Evolutionary conservation across 2,329 filamentous ascomycete genomes (phyloP).

Genomic region (Fonsecaea nubica): DNA sequence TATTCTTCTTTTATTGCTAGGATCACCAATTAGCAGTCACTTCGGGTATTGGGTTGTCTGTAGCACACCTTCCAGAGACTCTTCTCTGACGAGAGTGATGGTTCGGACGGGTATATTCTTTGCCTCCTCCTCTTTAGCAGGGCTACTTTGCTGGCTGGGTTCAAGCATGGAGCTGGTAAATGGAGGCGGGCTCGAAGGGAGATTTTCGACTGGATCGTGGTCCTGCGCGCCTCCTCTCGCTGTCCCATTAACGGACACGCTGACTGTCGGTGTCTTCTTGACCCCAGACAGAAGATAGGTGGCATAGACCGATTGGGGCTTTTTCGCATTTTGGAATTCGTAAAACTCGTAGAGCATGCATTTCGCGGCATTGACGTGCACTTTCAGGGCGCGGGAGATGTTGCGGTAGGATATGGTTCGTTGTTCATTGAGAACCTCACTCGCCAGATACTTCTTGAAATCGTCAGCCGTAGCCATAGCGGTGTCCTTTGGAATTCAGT

Average conservation of each 20-base stretch:
- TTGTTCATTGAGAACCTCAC: slow-evolving; percentile 76
- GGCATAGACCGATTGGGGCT: slow-evolving; percentile 77
- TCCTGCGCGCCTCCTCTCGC: slow-evolving; percentile 50
- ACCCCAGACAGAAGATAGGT: slow-evolving; percentile 87
- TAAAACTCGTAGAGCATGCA: slow-evolving; percentile 91
- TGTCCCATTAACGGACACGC: slow-evolving; percentile 23
- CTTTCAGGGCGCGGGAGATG: slow-evolving; percentile 79
- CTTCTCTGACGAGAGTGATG: slow-evolving; percentile 73
- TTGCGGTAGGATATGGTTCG: slow-evolving; percentile 79
- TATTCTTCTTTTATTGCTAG: slow-evolving; percentile 72
- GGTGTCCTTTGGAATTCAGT: neutral
- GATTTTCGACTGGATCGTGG: slow-evolving; percentile 68
- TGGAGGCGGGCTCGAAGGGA: slow-evolving; percentile 65
- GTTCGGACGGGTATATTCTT: slow-evolving; percentile 63
- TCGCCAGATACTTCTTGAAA: slow-evolving; percentile 75
- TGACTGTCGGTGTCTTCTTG: slow-evolving; percentile 53
- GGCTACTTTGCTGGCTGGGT: slow-evolving; percentile 57
- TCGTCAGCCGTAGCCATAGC: slow-evolving; percentile 46
- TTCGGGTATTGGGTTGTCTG: slow-evolving; percentile 17
- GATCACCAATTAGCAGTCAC: slow-evolving; percentile 13
- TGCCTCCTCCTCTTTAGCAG: slow-evolving; percentile 60
- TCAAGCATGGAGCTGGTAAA: slow-evolving; percentile 59
- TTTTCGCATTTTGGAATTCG: slow-evolving; percentile 75
- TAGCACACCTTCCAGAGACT: slow-evolving; percentile 69
- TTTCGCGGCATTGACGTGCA: slow-evolving; percentile 88